phyloP scores from a whole-genome alignment of 306 rosid species.

The Bauhinia variegata region DNA sequence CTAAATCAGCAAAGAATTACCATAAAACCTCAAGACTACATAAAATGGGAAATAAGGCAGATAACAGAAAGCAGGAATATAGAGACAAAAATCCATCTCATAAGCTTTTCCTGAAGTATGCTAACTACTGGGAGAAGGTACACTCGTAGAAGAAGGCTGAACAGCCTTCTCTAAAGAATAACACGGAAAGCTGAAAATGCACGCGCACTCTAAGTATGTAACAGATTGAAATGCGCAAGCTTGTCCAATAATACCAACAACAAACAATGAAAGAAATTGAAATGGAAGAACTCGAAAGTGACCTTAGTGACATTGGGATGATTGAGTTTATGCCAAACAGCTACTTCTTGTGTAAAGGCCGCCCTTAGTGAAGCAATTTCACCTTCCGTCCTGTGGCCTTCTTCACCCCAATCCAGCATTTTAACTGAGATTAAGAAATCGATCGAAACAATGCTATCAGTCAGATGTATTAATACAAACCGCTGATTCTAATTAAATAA shows the following conservation, averaged over 20 bases:
- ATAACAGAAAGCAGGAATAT: slow-evolving; percentile 19
- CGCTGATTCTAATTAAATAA: slow-evolving; percentile 14
- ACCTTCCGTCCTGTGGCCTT: slow-evolving; percentile 92
- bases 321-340: slow-evolving; percentile 97
- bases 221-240: slow-evolving; percentile 19
- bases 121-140: too few species aligned
- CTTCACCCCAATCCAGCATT: slow-evolving; percentile 98
- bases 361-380: slow-evolving; percentile 87
- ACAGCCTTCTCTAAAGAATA: too few species aligned
- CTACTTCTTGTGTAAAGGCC: slow-evolving; percentile 95
- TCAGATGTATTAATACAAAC: slow-evolving; percentile 18
- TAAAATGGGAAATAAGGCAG: background rate
- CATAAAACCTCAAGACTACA: slow-evolving; percentile 14
- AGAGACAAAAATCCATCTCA: background rate
- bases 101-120: too few species aligned
- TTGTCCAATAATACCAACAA: slow-evolving; percentile 8
- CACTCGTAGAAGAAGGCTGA: too few species aligned
- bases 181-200: background rate
- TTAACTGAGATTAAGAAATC: slow-evolving; percentile 62
- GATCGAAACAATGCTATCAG: slow-evolving; percentile 34
- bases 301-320: slow-evolving; percentile 99
- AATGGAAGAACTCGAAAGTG: slow-evolving; percentile 29
- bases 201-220: slow-evolving; percentile 17
- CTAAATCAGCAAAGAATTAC: slow-evolving; percentile 13
- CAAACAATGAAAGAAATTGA: slow-evolving; percentile 14